Base-by-base conservation (phyloP, 1,284 basidiomycete genomes). In the Irpex lacteus region DNA sequence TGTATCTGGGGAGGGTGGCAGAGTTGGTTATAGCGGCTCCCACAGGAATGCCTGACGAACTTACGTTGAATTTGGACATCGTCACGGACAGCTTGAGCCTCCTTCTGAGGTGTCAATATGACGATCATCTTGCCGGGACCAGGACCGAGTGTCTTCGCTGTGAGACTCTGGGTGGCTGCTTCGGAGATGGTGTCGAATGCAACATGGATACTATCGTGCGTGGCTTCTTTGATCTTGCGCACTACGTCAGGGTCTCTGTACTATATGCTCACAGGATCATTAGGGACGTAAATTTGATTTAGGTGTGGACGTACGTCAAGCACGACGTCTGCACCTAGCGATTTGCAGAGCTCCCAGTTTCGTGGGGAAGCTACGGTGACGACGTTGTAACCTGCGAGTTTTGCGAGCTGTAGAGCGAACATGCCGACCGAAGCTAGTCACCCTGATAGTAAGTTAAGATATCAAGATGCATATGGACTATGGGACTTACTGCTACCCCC, bases 341-440 rank as follows among this genome's bases (percentile, higher is more conserved):
- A 65, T 65, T 77, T 77, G 64, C 80, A 68, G 32, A 80, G 71
- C 6, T 74, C 75, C 62, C 72, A 74, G 67, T 81, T 80, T 36
- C 73, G 72, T 1, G 78, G 75, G 5, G 78, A 80, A 19, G 78
- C 75, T 8, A 78, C 78, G 2, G 81, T 74, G 59, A 78, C 73
- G 52, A 81, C 78, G 47, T 73, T 75, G 69, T 78, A 78, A 11
- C 82, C 82, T 0, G 76, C 70, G 5, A 77, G 60, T 63, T 77
- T 76, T 38, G 79, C 79, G 50, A 83, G 74, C 68, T 84, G 80
- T 44, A 83, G 70, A 5, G 78, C 79, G 68, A 76, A 82, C 37
- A 78, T 70, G 1, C 82, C 82, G 54, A 82, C 80, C n/a, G 69
- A 67, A 15, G 71, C 72, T 70, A 66, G 47, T 47, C 13, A 61